Percentiles rank a stretch among this genome's conserved stretches.
phyloP scores from a whole-genome alignment of 495 filamentous ascomycete genomes.

The Aspergillus steynii region DNA sequence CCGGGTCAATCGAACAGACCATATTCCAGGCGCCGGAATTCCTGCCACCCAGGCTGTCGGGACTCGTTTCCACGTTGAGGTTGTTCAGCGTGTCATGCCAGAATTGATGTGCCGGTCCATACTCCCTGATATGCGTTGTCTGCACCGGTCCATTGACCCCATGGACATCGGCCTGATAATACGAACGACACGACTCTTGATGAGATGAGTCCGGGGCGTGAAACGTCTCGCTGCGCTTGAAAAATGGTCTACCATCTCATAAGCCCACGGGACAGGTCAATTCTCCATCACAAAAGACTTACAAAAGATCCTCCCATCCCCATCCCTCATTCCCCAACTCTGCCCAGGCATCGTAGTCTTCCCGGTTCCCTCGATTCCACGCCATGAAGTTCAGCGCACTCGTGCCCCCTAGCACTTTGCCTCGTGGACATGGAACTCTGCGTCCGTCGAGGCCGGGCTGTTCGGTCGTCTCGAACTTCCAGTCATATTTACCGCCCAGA shows the following conservation, averaged over 20 bases:
- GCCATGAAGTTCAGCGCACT: conserved; percentile 32
- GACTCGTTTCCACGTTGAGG: conserved; percentile 33
- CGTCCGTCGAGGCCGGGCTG: conserved; percentile 38
- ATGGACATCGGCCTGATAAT: conserved; percentile 32
- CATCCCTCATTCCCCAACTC: conserved; percentile 45
- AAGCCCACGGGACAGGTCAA: not conserved
- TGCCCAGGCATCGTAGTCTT: conserved; percentile 48
- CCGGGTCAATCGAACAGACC: conserved; percentile 34
- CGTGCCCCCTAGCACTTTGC: conserved; percentile 26
- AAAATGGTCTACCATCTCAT: conserved; percentile 9
- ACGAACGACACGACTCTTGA: conserved; percentile 27
- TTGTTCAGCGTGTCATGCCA: conserved; percentile 50
- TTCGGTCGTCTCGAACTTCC: conserved; percentile 41
- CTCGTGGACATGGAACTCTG: conserved; percentile 29
- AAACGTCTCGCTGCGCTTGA: conserved; percentile 38
- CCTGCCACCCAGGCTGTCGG: conserved; percentile 10
- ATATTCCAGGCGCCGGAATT: conserved; percentile 10
- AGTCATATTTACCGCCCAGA: conserved; percentile 44
- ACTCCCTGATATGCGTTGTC: conserved; percentile 43
- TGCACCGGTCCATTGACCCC: conserved; percentile 46
- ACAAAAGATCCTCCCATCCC: conserved; percentile 38
- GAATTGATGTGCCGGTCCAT: conserved; percentile 41
- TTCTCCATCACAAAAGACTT: conserved; percentile 35
- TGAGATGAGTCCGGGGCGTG: conserved; percentile 36
- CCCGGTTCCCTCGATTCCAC: conserved; percentile 27